These are phyloP conservation scores for Pythium aphanidermatum DNA, from an alignment of 352 stramenopile species.

Conservation along the genomic window DNA sequence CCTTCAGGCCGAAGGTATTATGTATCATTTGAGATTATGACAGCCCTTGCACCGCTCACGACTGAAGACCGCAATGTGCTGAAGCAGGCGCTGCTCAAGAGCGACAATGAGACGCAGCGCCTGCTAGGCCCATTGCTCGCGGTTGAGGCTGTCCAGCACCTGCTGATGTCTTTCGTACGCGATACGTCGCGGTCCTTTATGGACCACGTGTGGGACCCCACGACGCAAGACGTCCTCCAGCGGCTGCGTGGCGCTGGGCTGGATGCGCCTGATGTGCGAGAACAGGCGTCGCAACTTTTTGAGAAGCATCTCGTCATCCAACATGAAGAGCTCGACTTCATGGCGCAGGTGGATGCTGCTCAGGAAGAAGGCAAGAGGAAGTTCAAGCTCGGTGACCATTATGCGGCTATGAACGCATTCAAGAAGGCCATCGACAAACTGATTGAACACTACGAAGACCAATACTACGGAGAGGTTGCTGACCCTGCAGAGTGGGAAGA, in stretches of 20 bases:
- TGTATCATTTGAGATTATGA: no score
- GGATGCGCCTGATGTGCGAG: constrained; percentile 1
- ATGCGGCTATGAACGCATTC: constrained; percentile 68
- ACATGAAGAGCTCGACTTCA: constrained; percentile 16
- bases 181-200: constrained; percentile 54
- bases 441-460: constrained; percentile 30
- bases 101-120: constrained; percentile 44
- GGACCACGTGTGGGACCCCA: constrained; percentile 73
- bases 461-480: constrained; percentile 39
- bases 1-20: no score
- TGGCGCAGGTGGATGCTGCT: constrained; percentile 34
- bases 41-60: constrained; percentile 8
- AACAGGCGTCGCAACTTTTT: constrained; percentile 36
- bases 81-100: constrained; percentile 27
- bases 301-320: constrained; percentile 22
- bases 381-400: constrained; percentile 56
- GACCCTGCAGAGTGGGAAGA: constrained; percentile 38
- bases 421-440: constrained; percentile 34
- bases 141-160: constrained; percentile 53
- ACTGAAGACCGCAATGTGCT: constrained; percentile 31
- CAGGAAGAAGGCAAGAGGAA: constrained; percentile 60
- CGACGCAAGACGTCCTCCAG: constrained; percentile 45
- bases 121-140: constrained; percentile 55
- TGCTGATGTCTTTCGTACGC: constrained; percentile 62
- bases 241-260: constrained; percentile 28